These are phyloP conservation scores for Amphibolis antarctica DNA, from an alignment of 106 monocot genomes.

Conservation along the genomic window DNA sequence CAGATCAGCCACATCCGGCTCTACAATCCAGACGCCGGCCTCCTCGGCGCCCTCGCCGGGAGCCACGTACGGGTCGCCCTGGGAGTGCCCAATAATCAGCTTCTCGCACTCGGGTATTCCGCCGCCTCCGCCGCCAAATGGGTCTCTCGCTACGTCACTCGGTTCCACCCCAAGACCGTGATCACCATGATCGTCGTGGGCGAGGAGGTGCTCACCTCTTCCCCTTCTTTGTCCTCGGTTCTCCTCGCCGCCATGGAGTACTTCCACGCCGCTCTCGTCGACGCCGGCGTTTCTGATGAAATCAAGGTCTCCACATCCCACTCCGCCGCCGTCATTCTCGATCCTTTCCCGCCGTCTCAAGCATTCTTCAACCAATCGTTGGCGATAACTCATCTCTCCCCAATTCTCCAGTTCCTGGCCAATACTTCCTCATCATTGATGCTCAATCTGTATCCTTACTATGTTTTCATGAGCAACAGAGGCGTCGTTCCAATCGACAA, in stretches of 20 bases:
- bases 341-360: conserved; percentile 87
- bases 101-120: conserved; percentile 14
- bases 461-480: conserved; percentile 40
- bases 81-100: conserved; percentile 19
- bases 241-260: conserved; percentile 21
- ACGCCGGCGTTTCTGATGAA: conserved; percentile 52
- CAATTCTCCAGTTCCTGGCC: conserved; percentile 49
- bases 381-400: conserved; percentile 31
- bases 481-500: conserved; percentile 63
- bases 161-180: conserved; percentile 4
- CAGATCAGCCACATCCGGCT: conserved; percentile 18
- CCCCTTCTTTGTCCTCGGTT: background rate
- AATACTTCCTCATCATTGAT: conserved; percentile 47
- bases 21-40: conserved; percentile 15
- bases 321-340: conserved; percentile 43
- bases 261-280: conserved; percentile 18
- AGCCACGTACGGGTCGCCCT: conserved; percentile 10
- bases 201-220: conserved; percentile 19
- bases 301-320: conserved; percentile 79
- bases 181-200: conserved; percentile 17
- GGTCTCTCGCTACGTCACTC: conserved; percentile 13
- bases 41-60: conserved; percentile 15
- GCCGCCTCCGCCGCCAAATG: conserved; percentile 9
- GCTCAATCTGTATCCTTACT: conserved; percentile 90
- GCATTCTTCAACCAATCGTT: conserved; percentile 79